A percentile compares a stretch with the other conserved stretches of the same genome.
phyloP scores from a whole-genome alignment of 805 yeast genomes.

The Nakazawaea sp. region DNA sequence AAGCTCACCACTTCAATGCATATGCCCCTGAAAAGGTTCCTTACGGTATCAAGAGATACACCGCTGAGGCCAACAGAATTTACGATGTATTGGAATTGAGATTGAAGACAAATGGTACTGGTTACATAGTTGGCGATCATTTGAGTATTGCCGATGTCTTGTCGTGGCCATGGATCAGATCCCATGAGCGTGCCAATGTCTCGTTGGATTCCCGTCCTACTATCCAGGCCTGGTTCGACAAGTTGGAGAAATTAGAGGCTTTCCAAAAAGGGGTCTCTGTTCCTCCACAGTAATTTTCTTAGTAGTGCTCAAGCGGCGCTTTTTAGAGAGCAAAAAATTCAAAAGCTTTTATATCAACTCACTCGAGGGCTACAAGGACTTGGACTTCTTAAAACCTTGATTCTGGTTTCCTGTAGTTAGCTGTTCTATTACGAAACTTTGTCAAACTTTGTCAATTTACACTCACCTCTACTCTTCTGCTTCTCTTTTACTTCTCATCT shows the following conservation, averaged over 20 bases:
- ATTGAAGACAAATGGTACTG: slow-evolving; percentile 37
- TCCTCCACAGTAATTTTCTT: too few species aligned
- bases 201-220: slow-evolving; percentile 3
- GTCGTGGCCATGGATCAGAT: slow-evolving; percentile 38
- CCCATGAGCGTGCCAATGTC: not conserved
- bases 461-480: too few species aligned
- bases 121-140: slow-evolving; percentile 55
- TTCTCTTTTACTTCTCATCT: too few species aligned
- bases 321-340: too few species aligned
- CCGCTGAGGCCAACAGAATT: slow-evolving; percentile 44
- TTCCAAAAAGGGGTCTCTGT: slow-evolving; percentile 3
- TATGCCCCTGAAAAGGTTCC: slow-evolving; percentile 45
- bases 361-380: too few species aligned
- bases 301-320: too few species aligned
- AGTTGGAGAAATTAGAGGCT: slow-evolving; percentile 4
- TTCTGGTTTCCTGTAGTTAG: too few species aligned
- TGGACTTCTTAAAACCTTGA: too few species aligned
- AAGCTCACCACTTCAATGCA: slow-evolving; percentile 43
- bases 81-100: slow-evolving; percentile 47
- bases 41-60: slow-evolving; percentile 46
- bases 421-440: too few species aligned
- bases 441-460: too few species aligned
- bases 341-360: too few species aligned
- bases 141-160: slow-evolving; percentile 54
- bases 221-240: slow-evolving; percentile 8